Base-by-base conservation (phyloP, 2,329 filamentous ascomycete species). In the Diaporthe nobilis region DNA sequence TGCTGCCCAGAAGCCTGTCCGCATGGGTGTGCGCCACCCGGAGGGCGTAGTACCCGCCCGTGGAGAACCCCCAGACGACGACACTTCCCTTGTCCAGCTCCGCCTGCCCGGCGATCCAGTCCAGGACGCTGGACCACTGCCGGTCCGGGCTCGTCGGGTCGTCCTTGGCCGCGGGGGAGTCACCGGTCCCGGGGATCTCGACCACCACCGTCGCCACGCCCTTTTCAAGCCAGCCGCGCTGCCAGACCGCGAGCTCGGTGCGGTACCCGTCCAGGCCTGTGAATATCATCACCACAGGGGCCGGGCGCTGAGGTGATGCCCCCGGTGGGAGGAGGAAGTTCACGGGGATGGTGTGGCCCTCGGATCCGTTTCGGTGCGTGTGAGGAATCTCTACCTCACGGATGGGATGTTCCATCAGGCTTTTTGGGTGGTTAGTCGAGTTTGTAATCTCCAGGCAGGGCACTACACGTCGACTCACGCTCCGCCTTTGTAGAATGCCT, bases 1-100 rank as follows among this genome's bases (percentile, higher is more conserved):
- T 86, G 31, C 83, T 83, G 0, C 92, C 92, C 0, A 84, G 82
- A 28, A 94, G 83, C 13, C 84, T 82, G 0, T 85, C 81, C 25
- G 85, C 84, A 81, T 94, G 92, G n/a, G 92, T 94, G 82, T 93
- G 91, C 60, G 92, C 92, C n/a, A 91, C 87, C 25, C 92, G 88
- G 51, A 92, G 86, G 28, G 92, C 92, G 82, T 94, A 93, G 85
- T 93, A 94, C 0, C 92, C 92, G 42, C 92, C 92, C 0, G 89
- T 87, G 77, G 90, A 92, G 47, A 94, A 83, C 0, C 92, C 92
- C 92, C 92, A 94, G 63, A 88, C 90, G 76, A 92, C 82, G 12
- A 94, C 83, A 49, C 83, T 55, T 13, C 22, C 2, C 80, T 83
- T 85, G 92, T 85, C 74, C 53, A 65, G 44, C 25, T 28, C 31